Percentiles rank a stretch among this genome's conserved stretches.
Conservation (phyloP, 371 early-diverging fungal species). For the Mortierella sp. region DNA sequence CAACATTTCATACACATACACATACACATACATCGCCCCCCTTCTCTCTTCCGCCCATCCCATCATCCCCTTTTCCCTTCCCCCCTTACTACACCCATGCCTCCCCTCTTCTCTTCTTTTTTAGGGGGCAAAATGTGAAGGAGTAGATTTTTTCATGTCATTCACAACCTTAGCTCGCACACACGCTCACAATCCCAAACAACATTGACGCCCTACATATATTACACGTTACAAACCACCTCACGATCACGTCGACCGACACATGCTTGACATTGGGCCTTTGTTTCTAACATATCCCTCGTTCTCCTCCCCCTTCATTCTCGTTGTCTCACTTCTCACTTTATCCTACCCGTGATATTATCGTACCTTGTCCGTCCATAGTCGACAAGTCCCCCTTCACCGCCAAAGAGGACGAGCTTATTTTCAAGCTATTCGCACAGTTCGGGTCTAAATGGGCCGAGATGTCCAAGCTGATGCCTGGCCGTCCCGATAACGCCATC, state of each 20-base stretch:
- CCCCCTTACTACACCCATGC: neutral
- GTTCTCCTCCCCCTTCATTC: constrained; percentile 6
- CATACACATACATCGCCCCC: no score
- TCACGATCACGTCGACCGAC: no score
- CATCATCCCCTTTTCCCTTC: no score
- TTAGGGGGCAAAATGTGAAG: neutral
- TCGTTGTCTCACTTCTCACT: neutral
- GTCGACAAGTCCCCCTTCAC: constrained; percentile 58
- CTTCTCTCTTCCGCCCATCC: no score
- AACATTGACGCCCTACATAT: no score
- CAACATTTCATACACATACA: neutral
- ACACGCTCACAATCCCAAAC: neutral
- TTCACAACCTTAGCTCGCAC: neutral
- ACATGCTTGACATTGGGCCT: no score
- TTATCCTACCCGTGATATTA: neutral
- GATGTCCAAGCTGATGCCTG: constrained; percentile 56
- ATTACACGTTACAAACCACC: no score
- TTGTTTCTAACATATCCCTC: no score
- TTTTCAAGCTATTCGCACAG: constrained; percentile 45
- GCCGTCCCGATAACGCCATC: constrained; percentile 58
- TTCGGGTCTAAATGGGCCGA: constrained; percentile 58
- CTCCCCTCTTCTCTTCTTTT: neutral
- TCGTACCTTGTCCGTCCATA: no score
- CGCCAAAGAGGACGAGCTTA: constrained; percentile 45
- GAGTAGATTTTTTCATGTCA: neutral